Evolutionary conservation across 2,329 filamentous ascomycete genomes (phyloP), one percentile per base, ranked within the genome.

Genomic region (Hymenoscyphus repandus): DNA sequence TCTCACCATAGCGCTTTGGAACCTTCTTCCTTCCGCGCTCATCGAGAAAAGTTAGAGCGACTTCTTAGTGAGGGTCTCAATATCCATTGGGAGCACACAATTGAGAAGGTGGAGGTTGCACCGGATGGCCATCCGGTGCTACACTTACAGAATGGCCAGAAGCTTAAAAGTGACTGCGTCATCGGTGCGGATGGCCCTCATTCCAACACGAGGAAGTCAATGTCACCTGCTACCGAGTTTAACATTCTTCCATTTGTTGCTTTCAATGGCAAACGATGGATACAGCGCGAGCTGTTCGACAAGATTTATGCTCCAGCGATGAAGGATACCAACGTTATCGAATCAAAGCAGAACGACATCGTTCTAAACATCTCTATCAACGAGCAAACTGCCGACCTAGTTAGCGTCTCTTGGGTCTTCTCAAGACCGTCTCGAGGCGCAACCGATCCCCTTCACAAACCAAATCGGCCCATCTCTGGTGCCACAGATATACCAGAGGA

Each of bases 171-270:
- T 32, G 30, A 12, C 10, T 33, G 51, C 7, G 36, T 52, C 6
- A 38, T 56, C 13, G 49, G 52, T 49, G 44, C 49, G 12, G 49
- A 27, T 13, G 54, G 54, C n/a, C 44, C 50, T 15, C 54, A 57
- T 47, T 57, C 52, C 3, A 27, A 12, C 5, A 40, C 50, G 13
- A 30, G 47, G 41, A 51, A 47, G 45, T 27, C 22, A 3, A 33
- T 54, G 3, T n/a, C 51, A 18, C 49, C 49, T 2, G 15, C 34
- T 11, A 9, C 33, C 2, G 11, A 54, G 18, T 45, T 51, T 13
- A 45, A 49, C 6, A 38, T 54, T 41, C 45, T 57, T 1, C 52
- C 52, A 6, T 54, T 50, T 11, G 52, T 52, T 6, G 46, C 42
- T 15, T 57, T 57, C 30, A 45, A 47, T 45, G 52, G 49, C 2